Evolutionary conservation across 495 filamentous ascomycete species (phyloP).

Genomic region (Choiromyces venosus): DNA sequence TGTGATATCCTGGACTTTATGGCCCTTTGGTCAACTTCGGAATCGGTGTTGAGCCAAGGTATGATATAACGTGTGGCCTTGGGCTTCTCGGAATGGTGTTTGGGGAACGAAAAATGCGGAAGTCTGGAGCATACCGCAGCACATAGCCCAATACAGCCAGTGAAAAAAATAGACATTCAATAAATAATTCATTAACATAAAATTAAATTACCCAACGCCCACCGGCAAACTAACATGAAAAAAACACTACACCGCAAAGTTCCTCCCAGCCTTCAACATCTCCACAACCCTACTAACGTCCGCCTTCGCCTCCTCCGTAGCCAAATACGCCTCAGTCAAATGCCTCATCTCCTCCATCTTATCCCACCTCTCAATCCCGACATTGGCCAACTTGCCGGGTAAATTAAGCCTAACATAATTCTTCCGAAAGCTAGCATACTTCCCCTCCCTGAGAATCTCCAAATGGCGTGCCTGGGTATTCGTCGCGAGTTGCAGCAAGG

Average conservation of each 20-base stretch:
- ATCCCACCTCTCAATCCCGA: constrained; percentile 32
- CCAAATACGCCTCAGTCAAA: constrained; percentile 17
- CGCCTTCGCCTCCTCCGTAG: neutral
- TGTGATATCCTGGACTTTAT: neutral
- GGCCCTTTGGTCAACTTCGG: neutral
- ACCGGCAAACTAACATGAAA: neutral
- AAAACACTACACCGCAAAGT: neutral
- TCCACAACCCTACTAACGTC: constrained; percentile 18
- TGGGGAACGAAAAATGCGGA: neutral
- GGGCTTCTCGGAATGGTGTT: neutral
- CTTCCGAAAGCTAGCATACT: constrained; percentile 21
- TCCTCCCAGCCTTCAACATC: constrained; percentile 10
- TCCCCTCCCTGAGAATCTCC: constrained; percentile 55
- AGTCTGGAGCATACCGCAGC: neutral
- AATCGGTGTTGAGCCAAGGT: neutral
- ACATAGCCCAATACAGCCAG: neutral
- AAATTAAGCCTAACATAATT: constrained; percentile 37
- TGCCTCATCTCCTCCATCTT: constrained; percentile 24
- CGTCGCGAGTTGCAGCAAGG: constrained; percentile 26
- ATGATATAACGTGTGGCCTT: neutral
- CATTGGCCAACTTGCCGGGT: constrained; percentile 21
- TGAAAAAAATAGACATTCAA: neutral
- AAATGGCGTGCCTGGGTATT: constrained; percentile 52
- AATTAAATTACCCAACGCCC: neutral
- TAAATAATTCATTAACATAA: neutral